Conservation (phyloP, 2,329 filamentous ascomycete genomes). For the Fusarium euwallaceae region DNA sequence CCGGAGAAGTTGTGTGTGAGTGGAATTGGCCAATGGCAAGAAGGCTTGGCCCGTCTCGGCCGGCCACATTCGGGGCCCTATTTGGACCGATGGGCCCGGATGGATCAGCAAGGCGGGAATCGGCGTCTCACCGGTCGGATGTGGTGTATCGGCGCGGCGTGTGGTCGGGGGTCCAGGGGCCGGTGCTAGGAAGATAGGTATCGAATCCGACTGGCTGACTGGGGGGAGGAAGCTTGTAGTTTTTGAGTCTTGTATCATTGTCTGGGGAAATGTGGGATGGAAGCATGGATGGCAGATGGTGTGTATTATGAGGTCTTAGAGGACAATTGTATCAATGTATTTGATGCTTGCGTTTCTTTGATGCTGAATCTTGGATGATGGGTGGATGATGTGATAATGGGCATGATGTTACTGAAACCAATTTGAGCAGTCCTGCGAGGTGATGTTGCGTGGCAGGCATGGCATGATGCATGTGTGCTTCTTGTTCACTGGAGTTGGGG, state of each 20-base stretch:
- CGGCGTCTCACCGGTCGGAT: slow-evolving; percentile 1
- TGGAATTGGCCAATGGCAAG: slow-evolving; percentile 26
- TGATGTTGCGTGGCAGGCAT: not conserved
- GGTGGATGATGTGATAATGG: not conserved
- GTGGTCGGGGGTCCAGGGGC: not conserved
- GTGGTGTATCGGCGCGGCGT: slow-evolving; percentile 7
- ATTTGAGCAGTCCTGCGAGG: not conserved
- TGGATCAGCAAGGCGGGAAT: slow-evolving; percentile 12
- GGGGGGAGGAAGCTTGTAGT: not conserved
- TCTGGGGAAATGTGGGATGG: not conserved
- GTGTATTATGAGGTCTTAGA: not conserved
- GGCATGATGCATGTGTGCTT: not conserved
- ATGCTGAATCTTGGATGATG: not conserved
- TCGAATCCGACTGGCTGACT: not conserved
- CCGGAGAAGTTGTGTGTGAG: slow-evolving; percentile 11
- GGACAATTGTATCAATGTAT: not conserved
- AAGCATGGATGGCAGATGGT: not conserved
- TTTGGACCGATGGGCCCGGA: slow-evolving; percentile 7
- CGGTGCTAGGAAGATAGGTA: not conserved
- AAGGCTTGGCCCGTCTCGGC: slow-evolving; percentile 25
- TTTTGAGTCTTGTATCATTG: not conserved
- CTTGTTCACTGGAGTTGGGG: not conserved
- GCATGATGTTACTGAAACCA: not conserved
- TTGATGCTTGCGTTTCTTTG: not conserved
- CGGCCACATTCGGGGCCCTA: slow-evolving; percentile 16